Conservation (phyloP, 768 basidiomycete genomes). For the Russula virescens region DNA sequence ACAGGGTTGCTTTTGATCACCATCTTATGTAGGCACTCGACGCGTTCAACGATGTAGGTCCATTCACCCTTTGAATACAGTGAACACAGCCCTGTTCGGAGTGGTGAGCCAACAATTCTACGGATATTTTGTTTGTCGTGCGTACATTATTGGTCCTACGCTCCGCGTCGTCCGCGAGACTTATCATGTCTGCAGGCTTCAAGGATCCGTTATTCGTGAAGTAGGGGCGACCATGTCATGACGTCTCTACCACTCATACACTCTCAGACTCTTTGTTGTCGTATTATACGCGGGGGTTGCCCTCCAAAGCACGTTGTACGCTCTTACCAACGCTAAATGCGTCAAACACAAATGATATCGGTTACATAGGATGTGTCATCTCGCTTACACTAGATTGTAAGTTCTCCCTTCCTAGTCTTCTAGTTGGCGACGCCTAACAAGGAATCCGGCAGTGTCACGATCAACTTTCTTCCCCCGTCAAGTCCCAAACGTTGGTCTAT, state of each 20-base stretch:
- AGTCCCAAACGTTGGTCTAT: not conserved
- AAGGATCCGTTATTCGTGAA: not conserved
- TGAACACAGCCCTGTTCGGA: conserved; percentile 1
- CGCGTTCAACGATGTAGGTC: not conserved
- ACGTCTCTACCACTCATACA: not conserved
- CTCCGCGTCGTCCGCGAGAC: not conserved
- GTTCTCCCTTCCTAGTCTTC: not conserved
- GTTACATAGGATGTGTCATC: not conserved
- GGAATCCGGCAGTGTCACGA: not conserved
- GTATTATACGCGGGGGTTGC: not conserved
- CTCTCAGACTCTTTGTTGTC: not conserved
- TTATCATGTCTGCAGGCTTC: not conserved
- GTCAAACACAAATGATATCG: not conserved
- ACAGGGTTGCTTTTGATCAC: not conserved
- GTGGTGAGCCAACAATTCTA: conserved; percentile 4
- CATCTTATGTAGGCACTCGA: not conserved
- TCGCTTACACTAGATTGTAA: not conserved
- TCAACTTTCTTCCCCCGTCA: not conserved
- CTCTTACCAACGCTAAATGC: not conserved
- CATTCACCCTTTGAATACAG: not conserved
- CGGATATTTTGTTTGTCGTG: not conserved
- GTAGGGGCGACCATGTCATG: not conserved
- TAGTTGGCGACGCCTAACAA: not conserved
- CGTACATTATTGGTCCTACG: not conserved
- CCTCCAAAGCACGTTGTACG: conserved; percentile 1